phyloP scores from a whole-genome alignment of 768 basidiomycete genomes.

The Chalciporus pseudorubinellus region DNA sequence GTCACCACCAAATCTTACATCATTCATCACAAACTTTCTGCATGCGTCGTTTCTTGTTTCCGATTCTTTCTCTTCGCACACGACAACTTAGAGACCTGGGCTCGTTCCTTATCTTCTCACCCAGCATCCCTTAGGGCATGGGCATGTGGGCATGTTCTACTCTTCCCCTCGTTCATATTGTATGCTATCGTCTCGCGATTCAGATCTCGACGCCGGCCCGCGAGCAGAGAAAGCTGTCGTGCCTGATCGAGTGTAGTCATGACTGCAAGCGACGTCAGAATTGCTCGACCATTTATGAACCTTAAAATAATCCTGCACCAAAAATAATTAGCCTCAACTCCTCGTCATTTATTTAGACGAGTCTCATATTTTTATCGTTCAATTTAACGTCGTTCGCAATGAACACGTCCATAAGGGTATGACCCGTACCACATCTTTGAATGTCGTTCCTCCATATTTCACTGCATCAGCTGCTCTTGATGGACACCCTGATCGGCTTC shows the following conservation, averaged over 20 bases:
- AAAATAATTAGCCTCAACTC: slow-evolving; percentile 32
- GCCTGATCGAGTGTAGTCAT: slow-evolving; percentile 29
- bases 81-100: no score
- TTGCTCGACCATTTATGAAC: slow-evolving; percentile 13
- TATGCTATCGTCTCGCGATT: slow-evolving; percentile 9
- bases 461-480: background rate
- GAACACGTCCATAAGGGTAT: background rate
- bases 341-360: slow-evolving; percentile 22
- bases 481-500: background rate
- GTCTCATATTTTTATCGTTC: slow-evolving; percentile 22
- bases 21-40: background rate
- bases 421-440: no score
- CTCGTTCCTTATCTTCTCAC: background rate
- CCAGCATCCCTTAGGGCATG: no score
- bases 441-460: no score
- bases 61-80: slow-evolving; percentile 4
- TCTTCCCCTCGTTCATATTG: background rate
- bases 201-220: slow-evolving; percentile 7
- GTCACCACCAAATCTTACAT: background rate
- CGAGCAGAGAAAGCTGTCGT: slow-evolving; percentile 6
- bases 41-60: background rate
- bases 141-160: no score
- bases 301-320: slow-evolving; percentile 28
- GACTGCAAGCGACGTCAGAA: slow-evolving; percentile 31
- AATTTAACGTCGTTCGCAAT: background rate